A percentile compares a stretch with the other conserved stretches of the same genome.
phyloP scores from a whole-genome alignment of 148 eudicot species.

The Vaccinium myrtillus region DNA sequence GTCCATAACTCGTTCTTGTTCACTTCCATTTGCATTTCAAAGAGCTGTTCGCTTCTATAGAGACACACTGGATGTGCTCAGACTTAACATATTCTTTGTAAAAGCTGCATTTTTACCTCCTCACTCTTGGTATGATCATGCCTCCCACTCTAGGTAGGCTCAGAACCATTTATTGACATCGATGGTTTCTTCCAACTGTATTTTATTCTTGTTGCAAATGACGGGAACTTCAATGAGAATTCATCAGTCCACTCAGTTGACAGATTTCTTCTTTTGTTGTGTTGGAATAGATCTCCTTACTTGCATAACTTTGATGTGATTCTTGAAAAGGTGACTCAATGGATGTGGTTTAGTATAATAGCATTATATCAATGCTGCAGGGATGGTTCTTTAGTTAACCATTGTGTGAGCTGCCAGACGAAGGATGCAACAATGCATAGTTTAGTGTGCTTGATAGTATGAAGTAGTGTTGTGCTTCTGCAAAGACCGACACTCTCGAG shows the following conservation, averaged over 20 bases:
- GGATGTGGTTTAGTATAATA: neutral
- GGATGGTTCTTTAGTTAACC: neutral
- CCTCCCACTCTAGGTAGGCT: neutral
- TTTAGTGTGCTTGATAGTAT: neutral
- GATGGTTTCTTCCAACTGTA: neutral
- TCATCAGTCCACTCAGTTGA: neutral
- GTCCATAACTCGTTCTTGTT: neutral
- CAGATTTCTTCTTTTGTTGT: neutral
- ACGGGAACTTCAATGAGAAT: neutral
- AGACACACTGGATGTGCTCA: neutral
- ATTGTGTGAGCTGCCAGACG: neutral
- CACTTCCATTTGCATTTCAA: neutral
- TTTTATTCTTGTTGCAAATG: neutral
- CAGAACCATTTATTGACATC: neutral
- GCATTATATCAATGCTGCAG: neutral
- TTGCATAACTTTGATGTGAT: neutral
- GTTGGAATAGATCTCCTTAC: neutral
- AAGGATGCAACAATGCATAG: neutral
- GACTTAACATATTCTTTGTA: neutral
- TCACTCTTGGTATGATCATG: neutral
- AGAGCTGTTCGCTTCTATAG: neutral
- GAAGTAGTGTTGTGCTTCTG: neutral
- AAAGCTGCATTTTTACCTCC: neutral
- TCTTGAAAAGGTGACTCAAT: neutral
- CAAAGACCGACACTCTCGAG: neutral